A percentile compares a stretch with the other conserved stretches of the same genome.
phyloP scores from a whole-genome alignment of 2,329 filamentous ascomycete species.

The Calonectria naviculata region DNA sequence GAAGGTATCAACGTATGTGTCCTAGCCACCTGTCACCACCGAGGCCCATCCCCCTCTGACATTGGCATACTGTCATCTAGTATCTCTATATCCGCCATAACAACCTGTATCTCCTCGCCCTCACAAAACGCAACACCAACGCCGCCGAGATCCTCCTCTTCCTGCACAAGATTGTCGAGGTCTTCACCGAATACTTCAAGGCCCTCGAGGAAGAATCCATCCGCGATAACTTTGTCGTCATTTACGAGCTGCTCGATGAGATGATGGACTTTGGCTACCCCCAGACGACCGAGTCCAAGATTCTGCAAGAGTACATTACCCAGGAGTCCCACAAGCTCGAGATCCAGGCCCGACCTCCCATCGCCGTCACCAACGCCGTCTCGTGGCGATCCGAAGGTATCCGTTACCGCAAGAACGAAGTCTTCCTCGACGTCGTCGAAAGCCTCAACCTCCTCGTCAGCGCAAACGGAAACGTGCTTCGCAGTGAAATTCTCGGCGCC shows the following conservation, averaged over 20 bases:
- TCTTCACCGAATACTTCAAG: constrained; percentile 99
- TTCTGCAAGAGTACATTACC: constrained; percentile 98
- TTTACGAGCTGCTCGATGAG: constrained; percentile 98
- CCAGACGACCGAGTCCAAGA: constrained; percentile 98
- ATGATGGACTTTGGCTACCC: constrained; percentile 99
- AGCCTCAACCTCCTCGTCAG: constrained; percentile 96
- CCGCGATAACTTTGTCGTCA: constrained; percentile 98
- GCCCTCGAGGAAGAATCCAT: constrained; percentile 98
- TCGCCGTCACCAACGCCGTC: constrained; percentile 97
- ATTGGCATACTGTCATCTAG: constrained; percentile 54
- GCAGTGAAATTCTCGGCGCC: constrained; percentile 95
- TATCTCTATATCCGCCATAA: constrained; percentile 99
- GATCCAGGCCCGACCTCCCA: constrained; percentile 93
- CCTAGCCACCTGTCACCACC: constrained; percentile 1
- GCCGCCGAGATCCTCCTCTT: constrained; percentile 98
- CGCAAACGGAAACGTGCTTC: constrained; percentile 92
- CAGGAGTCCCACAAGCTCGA: constrained; percentile 99
- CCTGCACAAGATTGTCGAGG: constrained; percentile 97
- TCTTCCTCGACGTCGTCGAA: constrained; percentile 97
- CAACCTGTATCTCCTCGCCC: constrained; percentile 96
- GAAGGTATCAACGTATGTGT: constrained; percentile 93
- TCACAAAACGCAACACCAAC: constrained; percentile 99
- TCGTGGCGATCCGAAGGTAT: constrained; percentile 99
- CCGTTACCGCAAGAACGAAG: constrained; percentile 98
- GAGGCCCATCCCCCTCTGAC: constrained; percentile 25